Percentiles rank a stretch among this genome's conserved stretches.
These are phyloP conservation scores for Pseudogymnoascus destructans DNA, from an alignment of 2,329 filamentous ascomycete species.

Conservation along the genomic window DNA sequence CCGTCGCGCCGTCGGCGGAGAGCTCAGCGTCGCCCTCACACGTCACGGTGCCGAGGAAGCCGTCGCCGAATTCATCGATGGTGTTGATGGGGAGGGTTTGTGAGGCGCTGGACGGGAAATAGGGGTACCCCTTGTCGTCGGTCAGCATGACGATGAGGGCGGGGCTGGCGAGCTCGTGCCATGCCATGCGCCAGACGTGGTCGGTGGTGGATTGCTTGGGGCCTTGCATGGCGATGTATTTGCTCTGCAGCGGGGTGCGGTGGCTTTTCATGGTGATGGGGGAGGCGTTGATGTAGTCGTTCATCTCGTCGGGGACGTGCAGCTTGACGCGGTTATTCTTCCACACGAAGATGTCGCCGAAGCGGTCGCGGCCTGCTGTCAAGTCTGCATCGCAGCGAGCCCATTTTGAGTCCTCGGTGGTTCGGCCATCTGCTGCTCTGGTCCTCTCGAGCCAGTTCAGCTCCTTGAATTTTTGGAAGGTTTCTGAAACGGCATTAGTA, in stretches of 20 bases:
- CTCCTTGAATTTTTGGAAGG: conserved; percentile 40
- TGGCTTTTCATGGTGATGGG: conserved; percentile 42
- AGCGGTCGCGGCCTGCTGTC: conserved; percentile 60
- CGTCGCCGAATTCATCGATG: conserved; percentile 49
- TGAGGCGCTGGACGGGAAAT: conserved; percentile 58
- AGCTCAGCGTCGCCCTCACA: conserved; percentile 50
- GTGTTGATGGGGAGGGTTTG: conserved; percentile 43
- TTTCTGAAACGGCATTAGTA: conserved; percentile 13
- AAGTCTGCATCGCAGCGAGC: conserved; percentile 42
- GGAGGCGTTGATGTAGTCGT: conserved; percentile 76
- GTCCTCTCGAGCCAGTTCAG: conserved; percentile 43
- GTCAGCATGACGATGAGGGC: conserved; percentile 92
- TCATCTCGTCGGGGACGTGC: conserved; percentile 56
- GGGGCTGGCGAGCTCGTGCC: conserved; percentile 55
- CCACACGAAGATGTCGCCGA: conserved; percentile 82
- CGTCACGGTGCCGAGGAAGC: conserved; percentile 52
- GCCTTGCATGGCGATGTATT: conserved; percentile 89
- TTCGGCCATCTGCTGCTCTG: conserved; percentile 24
- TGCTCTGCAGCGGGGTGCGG: conserved; percentile 23
- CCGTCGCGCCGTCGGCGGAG: conserved; percentile 46
- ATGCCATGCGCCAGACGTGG: conserved; percentile 94
- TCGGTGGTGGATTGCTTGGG: conserved; percentile 63
- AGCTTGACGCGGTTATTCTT: conserved; percentile 74
- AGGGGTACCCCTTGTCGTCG: conserved; percentile 75
- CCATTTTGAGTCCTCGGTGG: conserved; percentile 33